These are phyloP conservation scores for Selaginella moellendorffii DNA, from an alignment of 75 land plant genomes.

Conservation along the genomic window DNA sequence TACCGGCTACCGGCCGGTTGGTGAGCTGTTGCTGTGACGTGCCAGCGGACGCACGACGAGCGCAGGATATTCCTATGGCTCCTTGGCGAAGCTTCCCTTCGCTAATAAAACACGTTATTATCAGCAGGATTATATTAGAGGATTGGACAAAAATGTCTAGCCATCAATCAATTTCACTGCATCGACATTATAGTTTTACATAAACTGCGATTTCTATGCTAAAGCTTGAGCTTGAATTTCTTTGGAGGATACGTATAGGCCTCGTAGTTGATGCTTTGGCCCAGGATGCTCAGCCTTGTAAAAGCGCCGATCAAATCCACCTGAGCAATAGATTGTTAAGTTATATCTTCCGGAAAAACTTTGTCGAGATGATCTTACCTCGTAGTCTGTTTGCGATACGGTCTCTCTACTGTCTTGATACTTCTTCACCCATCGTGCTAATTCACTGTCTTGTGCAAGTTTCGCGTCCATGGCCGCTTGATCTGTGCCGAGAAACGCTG, in stretches of 20 bases:
- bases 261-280: slow-evolving; percentile 84
- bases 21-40: too few relatives aligned
- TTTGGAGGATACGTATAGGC: slow-evolving; percentile 74
- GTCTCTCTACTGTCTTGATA: slow-evolving; percentile 87
- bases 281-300: slow-evolving; percentile 64
- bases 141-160: too few relatives aligned
- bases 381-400: slow-evolving; percentile 91
- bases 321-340: slow-evolving; percentile 26
- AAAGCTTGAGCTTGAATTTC: slow-evolving; percentile 11
- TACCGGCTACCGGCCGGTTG: too few relatives aligned
- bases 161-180: too few relatives aligned
- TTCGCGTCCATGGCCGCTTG: slow-evolving; percentile 64
- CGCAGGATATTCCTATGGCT: too few relatives aligned
- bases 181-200: too few relatives aligned
- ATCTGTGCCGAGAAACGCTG: slow-evolving; percentile 82
- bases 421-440: slow-evolving; percentile 86
- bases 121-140: too few relatives aligned
- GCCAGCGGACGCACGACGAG: too few relatives aligned
- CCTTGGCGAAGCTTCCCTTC: too few relatives aligned
- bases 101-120: too few relatives aligned
- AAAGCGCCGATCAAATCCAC: slow-evolving; percentile 87
- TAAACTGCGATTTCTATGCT: too few relatives aligned
- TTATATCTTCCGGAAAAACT: not conserved
- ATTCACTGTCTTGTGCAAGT: slow-evolving; percentile 64
- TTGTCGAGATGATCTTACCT: slow-evolving; percentile 34